Evolutionary conservation across 2,329 filamentous ascomycete genomes (phyloP).

Genomic region (Apiospora marii): DNA sequence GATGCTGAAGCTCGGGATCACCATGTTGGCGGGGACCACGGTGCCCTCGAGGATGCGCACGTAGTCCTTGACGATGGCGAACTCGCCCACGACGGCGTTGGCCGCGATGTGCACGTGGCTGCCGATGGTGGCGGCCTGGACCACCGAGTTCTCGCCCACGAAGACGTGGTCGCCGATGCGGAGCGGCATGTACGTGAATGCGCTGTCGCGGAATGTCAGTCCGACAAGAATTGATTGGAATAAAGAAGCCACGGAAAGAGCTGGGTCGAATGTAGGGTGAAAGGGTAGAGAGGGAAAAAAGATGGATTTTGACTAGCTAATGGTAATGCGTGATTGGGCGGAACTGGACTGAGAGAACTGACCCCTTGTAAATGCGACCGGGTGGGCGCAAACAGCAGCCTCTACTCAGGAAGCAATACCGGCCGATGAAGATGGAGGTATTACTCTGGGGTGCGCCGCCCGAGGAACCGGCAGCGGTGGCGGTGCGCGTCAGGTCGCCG

Average conservation of each 20-base stretch:
- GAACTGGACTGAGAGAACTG: slow-evolving; percentile 28
- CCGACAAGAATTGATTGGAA: slow-evolving; percentile 36
- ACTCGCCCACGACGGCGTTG: slow-evolving; percentile 80
- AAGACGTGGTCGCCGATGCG: slow-evolving; percentile 96
- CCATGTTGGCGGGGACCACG: slow-evolving; percentile 86
- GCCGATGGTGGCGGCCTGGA: slow-evolving; percentile 85
- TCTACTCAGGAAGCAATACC: slow-evolving; percentile 87
- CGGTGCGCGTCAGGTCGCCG: slow-evolving; percentile 79
- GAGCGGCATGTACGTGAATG: slow-evolving; percentile 84
- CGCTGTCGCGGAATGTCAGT: slow-evolving; percentile 42
- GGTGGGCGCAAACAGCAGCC: slow-evolving; percentile 84
- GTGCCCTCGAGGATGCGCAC: slow-evolving; percentile 86
- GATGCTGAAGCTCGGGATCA: slow-evolving; percentile 89
- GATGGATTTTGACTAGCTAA: background rate
- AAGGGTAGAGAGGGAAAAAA: background rate
- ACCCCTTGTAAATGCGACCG: slow-evolving; percentile 80
- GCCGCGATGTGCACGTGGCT: slow-evolving; percentile 87
- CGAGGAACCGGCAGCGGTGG: slow-evolving; percentile 46
- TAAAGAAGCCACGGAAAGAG: background rate
- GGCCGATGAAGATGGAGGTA: slow-evolving; percentile 84
- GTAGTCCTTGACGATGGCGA: slow-evolving; percentile 93
- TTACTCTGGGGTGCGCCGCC: slow-evolving; percentile 56
- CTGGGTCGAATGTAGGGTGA: no score
- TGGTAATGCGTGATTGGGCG: background rate
- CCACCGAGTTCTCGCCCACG: slow-evolving; percentile 75